A percentile compares a stretch with the other conserved stretches of the same genome.
Evolutionary conservation across 257 asterid species (phyloP).

Genomic region (Gynochthodes officinalis): DNA sequence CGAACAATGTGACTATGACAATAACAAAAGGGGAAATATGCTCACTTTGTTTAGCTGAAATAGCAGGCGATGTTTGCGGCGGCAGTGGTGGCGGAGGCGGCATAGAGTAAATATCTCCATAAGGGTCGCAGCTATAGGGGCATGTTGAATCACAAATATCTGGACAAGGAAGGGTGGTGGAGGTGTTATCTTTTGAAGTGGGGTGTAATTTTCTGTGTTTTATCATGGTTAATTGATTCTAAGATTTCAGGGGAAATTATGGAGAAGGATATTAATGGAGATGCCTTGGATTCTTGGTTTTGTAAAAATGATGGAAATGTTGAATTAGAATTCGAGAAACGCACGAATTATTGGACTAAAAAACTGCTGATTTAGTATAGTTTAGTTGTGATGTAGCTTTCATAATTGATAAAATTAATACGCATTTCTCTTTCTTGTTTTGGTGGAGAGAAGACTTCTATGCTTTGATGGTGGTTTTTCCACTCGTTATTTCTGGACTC

Average conservation of each 20-base stretch:
- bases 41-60: not conserved
- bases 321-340: not conserved
- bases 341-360: not conserved
- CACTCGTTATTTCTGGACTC: not conserved
- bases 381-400: conserved; percentile 5
- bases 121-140: conserved; percentile 21
- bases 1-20: conserved; percentile 25
- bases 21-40: conserved; percentile 19
- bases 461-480: not conserved
- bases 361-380: not conserved
- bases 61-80: conserved; percentile 4
- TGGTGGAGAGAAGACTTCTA: conserved; percentile 8
- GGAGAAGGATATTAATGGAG: not conserved
- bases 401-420: not conserved
- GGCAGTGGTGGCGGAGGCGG: conserved; percentile 4
- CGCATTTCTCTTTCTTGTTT: not conserved
- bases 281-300: not conserved
- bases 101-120: not conserved
- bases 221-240: not conserved
- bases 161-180: conserved; percentile 22
- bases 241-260: not conserved
- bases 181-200: conserved; percentile 11
- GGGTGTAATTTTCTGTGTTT: conserved; percentile 26
- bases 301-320: not conserved
- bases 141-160: conserved; percentile 29